Evolutionary conservation across 2,329 filamentous ascomycete species (phyloP).

Genomic region (Dothideomycetes sp.): DNA sequence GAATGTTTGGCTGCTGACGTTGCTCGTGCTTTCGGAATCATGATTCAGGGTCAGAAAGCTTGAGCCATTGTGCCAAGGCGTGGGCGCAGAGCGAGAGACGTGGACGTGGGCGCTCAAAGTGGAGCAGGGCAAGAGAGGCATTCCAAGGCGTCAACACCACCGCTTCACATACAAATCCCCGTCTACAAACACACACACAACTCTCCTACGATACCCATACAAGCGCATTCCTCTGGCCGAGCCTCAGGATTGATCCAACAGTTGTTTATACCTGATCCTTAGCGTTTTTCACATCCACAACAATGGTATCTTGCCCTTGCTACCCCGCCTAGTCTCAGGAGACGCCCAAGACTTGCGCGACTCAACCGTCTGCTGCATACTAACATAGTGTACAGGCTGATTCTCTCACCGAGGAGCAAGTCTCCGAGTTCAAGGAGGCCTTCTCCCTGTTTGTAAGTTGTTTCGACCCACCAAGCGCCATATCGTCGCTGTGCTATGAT

Average conservation of each 20-base stretch:
- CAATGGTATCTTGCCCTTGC: conserved; percentile 16
- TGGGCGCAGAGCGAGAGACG: too few species aligned
- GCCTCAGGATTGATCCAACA: neutral
- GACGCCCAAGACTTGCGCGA: neutral
- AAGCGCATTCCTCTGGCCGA: neutral
- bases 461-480: conserved; percentile 4
- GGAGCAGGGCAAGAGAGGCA: too few species aligned
- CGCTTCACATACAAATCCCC: neutral
- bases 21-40: too few species aligned
- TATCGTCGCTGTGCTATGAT: conserved; percentile 19
- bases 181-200: neutral
- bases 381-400: conserved; percentile 57
- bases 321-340: conserved; percentile 13
- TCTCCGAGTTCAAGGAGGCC: conserved; percentile 99
- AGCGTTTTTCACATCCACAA: conserved; percentile 5
- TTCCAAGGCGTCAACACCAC: conserved; percentile 8
- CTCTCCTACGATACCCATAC: neutral
- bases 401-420: conserved; percentile 98
- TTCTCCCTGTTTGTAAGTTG: conserved; percentile 97
- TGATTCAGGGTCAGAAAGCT: too few species aligned
- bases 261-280: neutral
- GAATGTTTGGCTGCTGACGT: neutral
- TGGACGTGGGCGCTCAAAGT: too few species aligned
- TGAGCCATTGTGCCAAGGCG: neutral
- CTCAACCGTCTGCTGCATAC: conserved; percentile 3